Evolutionary conservation across 768 basidiomycete species (phyloP), one percentile per base, ranked within the genome.

Genomic region (Suillus placidus): DNA sequence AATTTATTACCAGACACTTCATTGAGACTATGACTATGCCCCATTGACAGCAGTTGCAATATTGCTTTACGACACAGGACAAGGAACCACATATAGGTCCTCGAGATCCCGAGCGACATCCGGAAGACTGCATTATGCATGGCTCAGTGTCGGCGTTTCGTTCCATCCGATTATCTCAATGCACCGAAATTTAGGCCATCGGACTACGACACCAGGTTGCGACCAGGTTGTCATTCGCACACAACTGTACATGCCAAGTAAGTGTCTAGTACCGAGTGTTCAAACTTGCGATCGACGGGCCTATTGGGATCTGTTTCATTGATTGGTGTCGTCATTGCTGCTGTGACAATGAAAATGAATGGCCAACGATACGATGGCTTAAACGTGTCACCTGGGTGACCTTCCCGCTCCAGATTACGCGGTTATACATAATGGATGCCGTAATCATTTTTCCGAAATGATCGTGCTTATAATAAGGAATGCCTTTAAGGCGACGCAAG

Each of bases 351-450:
- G 70, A 61, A 68, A 72, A 72, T 52, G 54, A 70, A 68, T 63
- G 61, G 32, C 64, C 38, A 42, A 61, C 37, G 49, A 43, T 51
- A 45, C 14, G 49, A 55, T 42, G 63, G 63, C 32, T 60, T 57
- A n/a, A 49, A 51, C 38, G 40, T 65, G 58, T 45, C 20, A 35
- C 26, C 20, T 60, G 58, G 43, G 35, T 65, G 23, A 55, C 37
- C 14, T 26, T 38, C n/a, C 56, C 43, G 61, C 52, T 40, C 60
- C 52, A 35, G 54, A 66, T n/a, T 45, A 23, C 52, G 38, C 57
- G 68, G 76, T 26, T 49, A 74, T 68, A 67, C 66, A 43, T 71
- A 10, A 64, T 67, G 49, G 58, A 4, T 43, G 72, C 75, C 73
- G 42, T 13, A 2, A 4, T 9, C 4, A 52, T 51, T 58, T 56